Conservation (phyloP, 2,329 filamentous ascomycete genomes). For the Neoscytalidium dimidiatum region DNA sequence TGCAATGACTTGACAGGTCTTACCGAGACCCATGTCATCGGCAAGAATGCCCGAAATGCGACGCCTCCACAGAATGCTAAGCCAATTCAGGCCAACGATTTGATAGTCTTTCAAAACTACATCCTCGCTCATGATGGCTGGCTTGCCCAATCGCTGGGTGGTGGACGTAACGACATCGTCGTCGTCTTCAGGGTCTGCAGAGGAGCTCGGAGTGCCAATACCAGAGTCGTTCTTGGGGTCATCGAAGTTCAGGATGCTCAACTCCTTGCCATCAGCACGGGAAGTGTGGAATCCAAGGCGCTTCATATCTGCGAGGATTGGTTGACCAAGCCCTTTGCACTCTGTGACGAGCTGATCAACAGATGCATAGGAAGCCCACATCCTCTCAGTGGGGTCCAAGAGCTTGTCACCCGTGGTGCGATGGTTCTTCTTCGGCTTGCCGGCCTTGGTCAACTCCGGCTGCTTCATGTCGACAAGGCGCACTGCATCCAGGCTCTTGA, state of each 20-base stretch:
- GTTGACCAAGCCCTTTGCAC: conserved; percentile 73
- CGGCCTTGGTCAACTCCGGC: conserved; percentile 27
- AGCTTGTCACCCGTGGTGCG: conserved; percentile 63
- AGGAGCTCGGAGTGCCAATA: conserved; percentile 62
- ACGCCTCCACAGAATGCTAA: conserved; percentile 78
- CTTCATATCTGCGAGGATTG: conserved; percentile 64
- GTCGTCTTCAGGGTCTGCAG: conserved; percentile 43
- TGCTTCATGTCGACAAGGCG: conserved; percentile 58
- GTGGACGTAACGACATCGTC: conserved; percentile 43
- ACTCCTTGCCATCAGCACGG: conserved; percentile 54
- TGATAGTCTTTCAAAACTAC: conserved; percentile 90
- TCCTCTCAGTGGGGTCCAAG: conserved; percentile 68
- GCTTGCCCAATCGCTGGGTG: conserved; percentile 63
- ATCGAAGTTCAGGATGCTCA: conserved; percentile 60
- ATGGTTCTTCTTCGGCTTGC: conserved; percentile 46
- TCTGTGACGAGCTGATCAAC: conserved; percentile 79
- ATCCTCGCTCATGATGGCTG: conserved; percentile 72
- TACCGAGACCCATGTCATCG: conserved; percentile 94
- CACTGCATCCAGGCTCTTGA: conserved; percentile 65
- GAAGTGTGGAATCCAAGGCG: conserved; percentile 66
- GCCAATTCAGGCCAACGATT: conserved; percentile 92
- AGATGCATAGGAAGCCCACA: conserved; percentile 77
- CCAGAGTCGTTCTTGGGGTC: conserved; percentile 59
- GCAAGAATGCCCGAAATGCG: conserved; percentile 86
- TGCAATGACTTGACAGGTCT: conserved; percentile 94